These are phyloP conservation scores for Pisolithus tinctorius DNA, from an alignment of 768 basidiomycete genomes.

Conservation along the genomic window DNA sequence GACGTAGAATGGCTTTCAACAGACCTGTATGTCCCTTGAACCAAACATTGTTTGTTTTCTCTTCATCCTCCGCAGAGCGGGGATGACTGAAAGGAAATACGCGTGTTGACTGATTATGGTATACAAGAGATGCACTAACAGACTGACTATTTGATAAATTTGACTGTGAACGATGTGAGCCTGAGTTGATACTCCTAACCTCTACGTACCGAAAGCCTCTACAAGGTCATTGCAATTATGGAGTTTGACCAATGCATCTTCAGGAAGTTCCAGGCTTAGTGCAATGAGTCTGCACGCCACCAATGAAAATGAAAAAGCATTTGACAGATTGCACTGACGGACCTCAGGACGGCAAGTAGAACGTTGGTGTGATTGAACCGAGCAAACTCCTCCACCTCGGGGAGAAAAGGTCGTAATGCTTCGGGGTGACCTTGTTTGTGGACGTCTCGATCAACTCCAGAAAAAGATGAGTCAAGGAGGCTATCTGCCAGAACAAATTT, in stretches of 20 bases:
- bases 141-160: slow-evolving; percentile 62
- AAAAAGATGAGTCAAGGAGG: no score
- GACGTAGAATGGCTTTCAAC: not conserved
- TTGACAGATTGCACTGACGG: not conserved
- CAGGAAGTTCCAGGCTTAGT: slow-evolving; percentile 46
- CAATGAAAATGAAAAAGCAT: not conserved
- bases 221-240: slow-evolving; percentile 38
- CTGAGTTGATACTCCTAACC: not conserved
- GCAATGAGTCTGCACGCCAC: slow-evolving; percentile 37
- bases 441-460: slow-evolving; percentile 44
- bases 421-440: slow-evolving; percentile 43
- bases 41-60: slow-evolving; percentile 48
- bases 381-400: slow-evolving; percentile 45
- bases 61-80: slow-evolving; percentile 42
- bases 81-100: slow-evolving; percentile 34
- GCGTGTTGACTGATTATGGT: not conserved
- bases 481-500: no score
- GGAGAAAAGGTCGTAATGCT: slow-evolving; percentile 42
- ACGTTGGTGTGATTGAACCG: slow-evolving; percentile 47
- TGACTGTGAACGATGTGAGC: slow-evolving; percentile 29
- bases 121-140: not conserved
- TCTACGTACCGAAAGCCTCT: slow-evolving; percentile 35
- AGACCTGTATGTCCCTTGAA: slow-evolving; percentile 54
- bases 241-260: slow-evolving; percentile 43
- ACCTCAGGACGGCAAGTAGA: slow-evolving; percentile 43